phyloP scores from a whole-genome alignment of 805 yeast genomes.

The Yarrowia bubula region DNA sequence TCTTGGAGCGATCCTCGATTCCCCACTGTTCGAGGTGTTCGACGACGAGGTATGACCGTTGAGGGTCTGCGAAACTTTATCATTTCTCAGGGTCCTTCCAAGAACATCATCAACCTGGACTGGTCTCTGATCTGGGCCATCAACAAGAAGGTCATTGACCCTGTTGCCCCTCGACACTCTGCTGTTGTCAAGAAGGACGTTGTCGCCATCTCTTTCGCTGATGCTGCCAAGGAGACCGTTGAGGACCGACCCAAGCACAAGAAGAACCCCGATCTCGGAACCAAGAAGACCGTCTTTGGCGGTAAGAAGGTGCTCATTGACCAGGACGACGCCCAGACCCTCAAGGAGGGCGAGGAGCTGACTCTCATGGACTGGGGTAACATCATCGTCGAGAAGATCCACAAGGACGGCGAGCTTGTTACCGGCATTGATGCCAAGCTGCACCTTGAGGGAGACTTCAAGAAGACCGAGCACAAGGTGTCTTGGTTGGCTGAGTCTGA shows the following conservation, averaged over 20 bases:
- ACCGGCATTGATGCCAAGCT: slow-evolving; percentile 69
- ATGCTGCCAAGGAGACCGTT: slow-evolving; percentile 57
- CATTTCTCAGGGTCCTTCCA: slow-evolving; percentile 95
- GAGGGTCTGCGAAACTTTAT: slow-evolving; percentile 95
- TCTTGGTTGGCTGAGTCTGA: slow-evolving; percentile 94
- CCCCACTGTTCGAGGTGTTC: slow-evolving; percentile 99
- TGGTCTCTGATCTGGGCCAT: slow-evolving; percentile 98
- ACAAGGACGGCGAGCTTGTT: slow-evolving; percentile 55
- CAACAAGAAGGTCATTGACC: slow-evolving; percentile 96
- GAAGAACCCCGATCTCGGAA: slow-evolving; percentile 89
- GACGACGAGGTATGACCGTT: slow-evolving; percentile 99
- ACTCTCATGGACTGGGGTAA: slow-evolving; percentile 99
- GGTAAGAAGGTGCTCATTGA: slow-evolving; percentile 68
- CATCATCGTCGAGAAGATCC: slow-evolving; percentile 69
- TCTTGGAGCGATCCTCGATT: slow-evolving; percentile 99
- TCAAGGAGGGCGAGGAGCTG: slow-evolving; percentile 82
- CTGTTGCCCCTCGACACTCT: slow-evolving; percentile 93
- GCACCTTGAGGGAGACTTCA: slow-evolving; percentile 94
- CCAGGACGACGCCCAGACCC: slow-evolving; percentile 77
- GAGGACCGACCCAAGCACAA: slow-evolving; percentile 91
- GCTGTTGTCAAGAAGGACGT: slow-evolving; percentile 66
- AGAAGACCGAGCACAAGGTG: slow-evolving; percentile 89
- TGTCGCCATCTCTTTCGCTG: slow-evolving; percentile 62
- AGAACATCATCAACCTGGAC: slow-evolving; percentile 92
- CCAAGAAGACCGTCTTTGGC: slow-evolving; percentile 65